phyloP scores from a whole-genome alignment of 1,139 yeast genomes.

The Debaryomycetaceae sp. region DNA sequence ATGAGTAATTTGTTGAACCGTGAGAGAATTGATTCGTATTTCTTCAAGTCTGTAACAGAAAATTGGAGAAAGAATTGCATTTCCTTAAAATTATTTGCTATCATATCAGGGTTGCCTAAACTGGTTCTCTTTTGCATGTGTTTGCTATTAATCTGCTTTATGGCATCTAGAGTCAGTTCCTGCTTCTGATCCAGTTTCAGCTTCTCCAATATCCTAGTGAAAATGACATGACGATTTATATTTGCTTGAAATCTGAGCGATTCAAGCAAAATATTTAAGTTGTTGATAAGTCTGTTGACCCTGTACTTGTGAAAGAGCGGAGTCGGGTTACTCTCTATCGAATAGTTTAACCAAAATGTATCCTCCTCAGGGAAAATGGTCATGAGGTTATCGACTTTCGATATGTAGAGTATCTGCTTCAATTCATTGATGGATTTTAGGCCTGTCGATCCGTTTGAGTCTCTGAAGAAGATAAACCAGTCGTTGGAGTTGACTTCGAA shows the following conservation, averaged over 20 bases:
- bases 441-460: slow-evolving; percentile 15
- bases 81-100: slow-evolving; percentile 35
- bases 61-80: slow-evolving; percentile 56
- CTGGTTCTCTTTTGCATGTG: slow-evolving; percentile 16
- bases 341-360: slow-evolving; percentile 37
- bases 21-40: slow-evolving; percentile 26
- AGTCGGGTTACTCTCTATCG: slow-evolving; percentile 21
- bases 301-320: slow-evolving; percentile 34
- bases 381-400: slow-evolving; percentile 33
- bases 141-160: slow-evolving; percentile 20
- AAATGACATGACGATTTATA: slow-evolving; percentile 24
- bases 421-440: slow-evolving; percentile 39
- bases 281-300: slow-evolving; percentile 46
- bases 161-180: slow-evolving; percentile 31
- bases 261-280: slow-evolving; percentile 45
- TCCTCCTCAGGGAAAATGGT: slow-evolving; percentile 38
- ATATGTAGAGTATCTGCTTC: slow-evolving; percentile 27
- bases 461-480: slow-evolving; percentile 30
- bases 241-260: slow-evolving; percentile 28
- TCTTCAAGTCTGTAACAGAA: slow-evolving; percentile 45
- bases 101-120: slow-evolving; percentile 23
- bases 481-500: slow-evolving; percentile 29
- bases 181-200: slow-evolving; percentile 17
- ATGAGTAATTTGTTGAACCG: slow-evolving; percentile 41
- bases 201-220: slow-evolving; percentile 24